A percentile compares a stretch with the other conserved stretches of the same genome.
Conservation (phyloP, 2,329 filamentous ascomycete species). For the Pseudogymnoascus verrucosus region DNA sequence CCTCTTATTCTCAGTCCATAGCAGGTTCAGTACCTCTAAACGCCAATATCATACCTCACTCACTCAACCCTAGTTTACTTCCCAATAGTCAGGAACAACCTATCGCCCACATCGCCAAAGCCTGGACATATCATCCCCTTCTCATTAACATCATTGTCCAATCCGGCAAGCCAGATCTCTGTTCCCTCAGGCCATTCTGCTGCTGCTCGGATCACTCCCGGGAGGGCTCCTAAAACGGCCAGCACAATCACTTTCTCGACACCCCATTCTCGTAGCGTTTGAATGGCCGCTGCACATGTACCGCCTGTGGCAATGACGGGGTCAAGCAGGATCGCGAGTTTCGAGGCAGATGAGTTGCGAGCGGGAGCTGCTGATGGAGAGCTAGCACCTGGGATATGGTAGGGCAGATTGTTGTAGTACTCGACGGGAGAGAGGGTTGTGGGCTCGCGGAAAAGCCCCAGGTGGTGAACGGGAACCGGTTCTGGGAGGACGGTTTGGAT, state of each 20-base stretch:
- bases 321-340: constrained; percentile 77
- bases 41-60: not conserved
- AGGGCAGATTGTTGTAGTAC: constrained; percentile 95
- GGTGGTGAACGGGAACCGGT: constrained; percentile 79
- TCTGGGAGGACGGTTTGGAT: constrained; percentile 73
- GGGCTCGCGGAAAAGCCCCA: constrained; percentile 89
- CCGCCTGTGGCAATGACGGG: constrained; percentile 91
- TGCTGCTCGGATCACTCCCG: constrained; percentile 65
- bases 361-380: constrained; percentile 31
- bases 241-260: constrained; percentile 73
- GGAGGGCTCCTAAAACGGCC: constrained; percentile 62
- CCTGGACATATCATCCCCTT: constrained; percentile 87
- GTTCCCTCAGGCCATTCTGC: constrained; percentile 69
- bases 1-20: not conserved
- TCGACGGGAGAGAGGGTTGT: constrained; percentile 82
- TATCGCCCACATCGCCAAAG: constrained; percentile 82
- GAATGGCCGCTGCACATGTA: constrained; percentile 82
- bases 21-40: not conserved
- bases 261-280: constrained; percentile 84
- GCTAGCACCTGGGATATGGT: constrained; percentile 46
- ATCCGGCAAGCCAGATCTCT: constrained; percentile 73
- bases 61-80: constrained; percentile 44
- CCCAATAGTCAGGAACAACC: constrained; percentile 80
- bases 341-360: constrained; percentile 35
- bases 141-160: constrained; percentile 67